Evolutionary conservation across 768 basidiomycete genomes (phyloP).

Genomic region (Pleurotus sapidus): DNA sequence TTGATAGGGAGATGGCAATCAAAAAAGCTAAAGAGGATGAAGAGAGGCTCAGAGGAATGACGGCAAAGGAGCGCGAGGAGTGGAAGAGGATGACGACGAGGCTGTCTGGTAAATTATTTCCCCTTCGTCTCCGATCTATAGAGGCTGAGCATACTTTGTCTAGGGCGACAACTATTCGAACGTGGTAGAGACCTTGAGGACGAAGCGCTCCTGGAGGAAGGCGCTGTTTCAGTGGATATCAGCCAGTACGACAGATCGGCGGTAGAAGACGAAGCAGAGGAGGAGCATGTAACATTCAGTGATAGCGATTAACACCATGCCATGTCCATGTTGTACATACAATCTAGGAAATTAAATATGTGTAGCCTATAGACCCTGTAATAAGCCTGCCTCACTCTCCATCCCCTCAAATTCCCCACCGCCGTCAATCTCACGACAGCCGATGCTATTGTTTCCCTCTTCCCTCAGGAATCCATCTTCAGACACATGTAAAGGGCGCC

Average conservation of each 20-base stretch:
- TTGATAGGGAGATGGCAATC: slow-evolving; percentile 63
- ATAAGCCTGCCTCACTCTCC: slow-evolving; percentile 48
- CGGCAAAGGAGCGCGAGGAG: slow-evolving; percentile 85
- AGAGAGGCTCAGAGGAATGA: slow-evolving; percentile 62
- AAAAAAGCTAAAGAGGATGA: slow-evolving; percentile 74
- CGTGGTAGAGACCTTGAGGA: slow-evolving; percentile 78
- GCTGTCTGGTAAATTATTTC: slow-evolving; percentile 55
- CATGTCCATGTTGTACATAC: neutral
- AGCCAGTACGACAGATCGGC: slow-evolving; percentile 81
- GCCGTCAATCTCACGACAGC: slow-evolving; percentile 55
- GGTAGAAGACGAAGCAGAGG: slow-evolving; percentile 63
- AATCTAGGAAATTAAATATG: neutral
- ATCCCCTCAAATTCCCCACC: slow-evolving; percentile 52
- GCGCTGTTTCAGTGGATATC: slow-evolving; percentile 81
- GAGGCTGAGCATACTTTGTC: slow-evolving; percentile 4
- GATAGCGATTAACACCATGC: slow-evolving; percentile 69
- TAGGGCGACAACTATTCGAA: slow-evolving; percentile 93
- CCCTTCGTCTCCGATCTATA: neutral
- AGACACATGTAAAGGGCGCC: slow-evolving; percentile 36
- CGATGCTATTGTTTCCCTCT: slow-evolving; percentile 51
- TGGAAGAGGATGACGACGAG: slow-evolving; percentile 61
- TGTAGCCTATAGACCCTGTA: slow-evolving; percentile 47
- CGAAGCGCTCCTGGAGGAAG: slow-evolving; percentile 81
- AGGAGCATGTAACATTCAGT: slow-evolving; percentile 68
- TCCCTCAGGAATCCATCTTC: slow-evolving; percentile 63